Evolutionary conservation across 768 basidiomycete species (phyloP).

Genomic region (Mycena galericulata): DNA sequence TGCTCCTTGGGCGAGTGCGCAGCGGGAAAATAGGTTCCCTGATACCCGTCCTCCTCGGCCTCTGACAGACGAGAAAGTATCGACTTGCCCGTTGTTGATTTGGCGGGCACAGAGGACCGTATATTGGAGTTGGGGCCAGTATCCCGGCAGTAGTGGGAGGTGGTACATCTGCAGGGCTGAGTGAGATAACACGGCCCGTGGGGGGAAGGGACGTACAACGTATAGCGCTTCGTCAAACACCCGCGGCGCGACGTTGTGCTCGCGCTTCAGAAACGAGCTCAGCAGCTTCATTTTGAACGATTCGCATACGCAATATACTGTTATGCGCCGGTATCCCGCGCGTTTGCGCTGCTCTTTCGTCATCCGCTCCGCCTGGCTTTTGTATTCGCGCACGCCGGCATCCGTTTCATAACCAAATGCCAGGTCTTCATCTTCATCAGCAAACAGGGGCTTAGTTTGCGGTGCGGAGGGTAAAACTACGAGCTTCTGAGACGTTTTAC

Average conservation of each 20-base stretch:
- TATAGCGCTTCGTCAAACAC: slow-evolving; percentile 95
- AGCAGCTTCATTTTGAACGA: slow-evolving; percentile 87
- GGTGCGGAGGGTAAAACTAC: slow-evolving; percentile 92
- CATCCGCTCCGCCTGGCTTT: slow-evolving; percentile 92
- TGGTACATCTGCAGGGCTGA: slow-evolving; percentile 90
- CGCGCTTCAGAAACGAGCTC: slow-evolving; percentile 88
- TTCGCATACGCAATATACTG: slow-evolving; percentile 92
- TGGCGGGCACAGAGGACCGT: slow-evolving; percentile 82
- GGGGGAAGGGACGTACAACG: slow-evolving; percentile 75
- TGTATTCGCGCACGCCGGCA: slow-evolving; percentile 77
- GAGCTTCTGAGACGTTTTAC: slow-evolving; percentile 92
- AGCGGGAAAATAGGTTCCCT: slow-evolving; percentile 81
- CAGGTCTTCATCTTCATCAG: slow-evolving; percentile 60
- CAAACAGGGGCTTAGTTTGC: slow-evolving; percentile 79
- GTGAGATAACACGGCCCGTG: too few relatives aligned
- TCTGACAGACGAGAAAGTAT: slow-evolving; percentile 80
- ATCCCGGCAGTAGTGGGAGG: slow-evolving; percentile 91
- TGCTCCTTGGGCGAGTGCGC: slow-evolving; percentile 48
- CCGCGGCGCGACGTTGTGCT: slow-evolving; percentile 90
- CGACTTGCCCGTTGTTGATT: slow-evolving; percentile 64
- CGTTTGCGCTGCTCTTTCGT: slow-evolving; percentile 85
- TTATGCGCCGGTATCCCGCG: slow-evolving; percentile 84
- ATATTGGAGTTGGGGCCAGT: slow-evolving; percentile 86
- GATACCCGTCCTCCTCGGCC: slow-evolving; percentile 91
- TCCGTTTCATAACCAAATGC: slow-evolving; percentile 76